A percentile compares a stretch with the other conserved stretches of the same genome.
These are phyloP conservation scores for Cinchona pubescens DNA, from an alignment of 257 asterid genomes.

Conservation along the genomic window DNA sequence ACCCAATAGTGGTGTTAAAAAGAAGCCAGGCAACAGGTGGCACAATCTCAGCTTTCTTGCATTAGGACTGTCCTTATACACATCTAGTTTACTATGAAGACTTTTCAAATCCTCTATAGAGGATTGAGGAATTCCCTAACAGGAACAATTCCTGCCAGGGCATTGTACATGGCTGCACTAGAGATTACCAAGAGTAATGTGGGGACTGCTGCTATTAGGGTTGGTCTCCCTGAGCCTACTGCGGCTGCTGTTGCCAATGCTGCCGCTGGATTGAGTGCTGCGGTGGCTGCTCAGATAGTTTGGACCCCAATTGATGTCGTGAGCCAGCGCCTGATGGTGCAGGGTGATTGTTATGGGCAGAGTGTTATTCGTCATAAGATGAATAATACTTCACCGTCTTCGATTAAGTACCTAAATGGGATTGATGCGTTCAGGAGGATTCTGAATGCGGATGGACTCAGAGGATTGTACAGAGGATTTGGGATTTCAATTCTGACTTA, in stretches of 20 bases:
- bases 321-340: slow-evolving; percentile 79
- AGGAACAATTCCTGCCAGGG: slow-evolving; percentile 81
- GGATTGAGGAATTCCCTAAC: slow-evolving; percentile 75
- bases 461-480: slow-evolving; percentile 76
- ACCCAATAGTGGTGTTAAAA: slow-evolving; percentile 67
- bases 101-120: too few species aligned
- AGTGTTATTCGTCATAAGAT: slow-evolving; percentile 7
- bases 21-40: slow-evolving; percentile 76
- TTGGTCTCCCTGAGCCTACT: slow-evolving; percentile 55
- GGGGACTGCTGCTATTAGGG: slow-evolving; percentile 43
- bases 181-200: slow-evolving; percentile 76
- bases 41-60: slow-evolving; percentile 50
- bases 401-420: slow-evolving; percentile 48
- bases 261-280: slow-evolving; percentile 71
- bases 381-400: slow-evolving; percentile 26
- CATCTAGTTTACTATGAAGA: too few species aligned
- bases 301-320: slow-evolving; percentile 87
- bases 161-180: slow-evolving; percentile 67
- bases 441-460: slow-evolving; percentile 55
- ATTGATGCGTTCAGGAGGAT: slow-evolving; percentile 62
- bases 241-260: slow-evolving; percentile 63
- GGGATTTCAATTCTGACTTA: slow-evolving; percentile 70
- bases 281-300: slow-evolving; percentile 65
- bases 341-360: slow-evolving; percentile 30
- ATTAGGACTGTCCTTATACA: slow-evolving; percentile 43